Conservation (phyloP, 2,329 filamentous ascomycete species). For the Fusarium scirpi region DNA sequence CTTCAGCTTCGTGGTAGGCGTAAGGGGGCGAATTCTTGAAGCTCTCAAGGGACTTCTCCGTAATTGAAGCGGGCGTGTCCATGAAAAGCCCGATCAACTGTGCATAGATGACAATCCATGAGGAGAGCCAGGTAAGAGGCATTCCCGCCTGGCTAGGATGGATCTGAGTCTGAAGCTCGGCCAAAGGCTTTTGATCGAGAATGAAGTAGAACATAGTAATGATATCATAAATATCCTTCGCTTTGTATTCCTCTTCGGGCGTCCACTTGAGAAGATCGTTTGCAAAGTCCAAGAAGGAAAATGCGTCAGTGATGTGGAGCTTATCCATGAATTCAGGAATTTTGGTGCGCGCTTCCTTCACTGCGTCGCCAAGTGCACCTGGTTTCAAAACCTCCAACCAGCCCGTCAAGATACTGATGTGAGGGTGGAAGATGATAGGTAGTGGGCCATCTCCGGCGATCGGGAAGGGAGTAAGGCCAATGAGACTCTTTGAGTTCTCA, state of each 20-base stretch:
- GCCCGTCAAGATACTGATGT: conserved; percentile 3
- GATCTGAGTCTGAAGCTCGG: conserved; percentile 1
- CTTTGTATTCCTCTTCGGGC: background rate
- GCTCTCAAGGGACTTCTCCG: background rate
- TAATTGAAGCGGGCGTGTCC: conserved; percentile 2
- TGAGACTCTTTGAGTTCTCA: background rate
- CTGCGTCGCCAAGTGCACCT: conserved; percentile 7
- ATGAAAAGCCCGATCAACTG: conserved; percentile 21
- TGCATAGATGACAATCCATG: conserved; percentile 14
- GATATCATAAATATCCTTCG: conserved; percentile 18
- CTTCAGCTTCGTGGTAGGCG: conserved; percentile 3
- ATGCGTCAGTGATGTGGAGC: conserved; percentile 4
- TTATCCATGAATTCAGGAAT: conserved; percentile 21
- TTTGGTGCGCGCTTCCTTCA: background rate
- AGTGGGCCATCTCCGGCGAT: background rate
- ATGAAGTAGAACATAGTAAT: conserved; percentile 14
- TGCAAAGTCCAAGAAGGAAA: conserved; percentile 14
- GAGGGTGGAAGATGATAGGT: background rate
- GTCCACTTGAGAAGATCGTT: conserved; percentile 21
- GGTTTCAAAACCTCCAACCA: background rate
- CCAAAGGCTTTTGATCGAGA: conserved; percentile 4
- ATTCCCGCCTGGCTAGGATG: background rate
- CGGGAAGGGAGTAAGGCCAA: conserved; percentile 5
- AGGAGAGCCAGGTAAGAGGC: conserved; percentile 15
- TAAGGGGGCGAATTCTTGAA: conserved; percentile 19